Conservation (phyloP, 2,329 filamentous ascomycete species). For the Periconia sp. region DNA sequence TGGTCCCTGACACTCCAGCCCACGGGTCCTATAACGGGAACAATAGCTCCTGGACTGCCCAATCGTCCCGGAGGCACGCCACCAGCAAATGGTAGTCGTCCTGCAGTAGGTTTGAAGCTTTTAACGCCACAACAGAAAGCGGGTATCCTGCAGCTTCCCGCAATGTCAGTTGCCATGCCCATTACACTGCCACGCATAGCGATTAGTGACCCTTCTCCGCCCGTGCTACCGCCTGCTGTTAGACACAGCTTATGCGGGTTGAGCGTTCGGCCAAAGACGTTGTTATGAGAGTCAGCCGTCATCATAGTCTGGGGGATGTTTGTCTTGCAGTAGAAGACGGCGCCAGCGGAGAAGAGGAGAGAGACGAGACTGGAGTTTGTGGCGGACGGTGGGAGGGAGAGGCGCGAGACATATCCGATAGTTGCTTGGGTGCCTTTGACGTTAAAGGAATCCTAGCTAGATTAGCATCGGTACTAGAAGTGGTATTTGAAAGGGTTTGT, state of each 20-base stretch:
- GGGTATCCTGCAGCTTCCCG: constrained; percentile 74
- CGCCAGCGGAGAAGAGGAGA: constrained; percentile 49
- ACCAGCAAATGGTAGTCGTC: constrained; percentile 54
- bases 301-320: constrained; percentile 59
- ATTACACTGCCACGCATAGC: constrained; percentile 64
- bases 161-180: constrained; percentile 69
- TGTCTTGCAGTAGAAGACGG: constrained; percentile 61
- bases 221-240: constrained; percentile 69
- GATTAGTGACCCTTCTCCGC: constrained; percentile 68
- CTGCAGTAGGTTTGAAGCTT: constrained; percentile 60
- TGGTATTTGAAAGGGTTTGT: no score
- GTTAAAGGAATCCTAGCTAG: constrained; percentile 68
- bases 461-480: no score
- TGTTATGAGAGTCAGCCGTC: constrained; percentile 62
- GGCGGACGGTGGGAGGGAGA: constrained; percentile 36
- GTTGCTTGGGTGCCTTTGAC: constrained; percentile 64
- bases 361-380: constrained; percentile 45
- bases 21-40: constrained; percentile 52
- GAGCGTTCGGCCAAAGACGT: constrained; percentile 66
- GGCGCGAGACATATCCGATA: constrained; percentile 61
- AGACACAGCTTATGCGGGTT: constrained; percentile 68
- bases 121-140: constrained; percentile 71
- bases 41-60: constrained; percentile 38
- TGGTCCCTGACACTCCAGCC: constrained; percentile 51
- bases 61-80: constrained; percentile 35